These are phyloP conservation scores for Erigeron philadelphicus DNA, from an alignment of 140 eudicot species.

Conservation along the genomic window DNA sequence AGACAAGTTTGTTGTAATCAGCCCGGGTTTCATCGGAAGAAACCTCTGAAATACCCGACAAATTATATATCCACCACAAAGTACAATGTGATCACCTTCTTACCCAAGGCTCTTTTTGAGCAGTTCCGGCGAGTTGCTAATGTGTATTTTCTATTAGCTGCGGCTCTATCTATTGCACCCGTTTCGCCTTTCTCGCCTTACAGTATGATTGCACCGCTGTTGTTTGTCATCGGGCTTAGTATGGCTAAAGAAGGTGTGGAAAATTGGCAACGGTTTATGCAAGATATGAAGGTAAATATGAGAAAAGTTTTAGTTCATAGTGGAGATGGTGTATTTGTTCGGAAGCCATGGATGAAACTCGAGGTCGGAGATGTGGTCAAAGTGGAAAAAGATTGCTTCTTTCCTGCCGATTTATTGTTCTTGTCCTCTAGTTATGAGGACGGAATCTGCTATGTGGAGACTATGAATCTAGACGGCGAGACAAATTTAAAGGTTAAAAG, in stretches of 20 bases:
- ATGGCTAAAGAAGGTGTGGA: constrained; percentile 84
- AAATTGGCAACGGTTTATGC: constrained; percentile 81
- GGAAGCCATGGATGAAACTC: constrained; percentile 67
- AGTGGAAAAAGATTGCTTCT: constrained; percentile 73
- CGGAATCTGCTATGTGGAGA: constrained; percentile 86
- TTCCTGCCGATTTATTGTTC: constrained; percentile 81
- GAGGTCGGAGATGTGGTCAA: constrained; percentile 79
- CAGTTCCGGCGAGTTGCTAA: constrained; percentile 93
- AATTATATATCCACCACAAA: constrained; percentile 84
- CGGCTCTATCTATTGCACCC: constrained; percentile 59
- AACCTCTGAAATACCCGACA: constrained; percentile 60
- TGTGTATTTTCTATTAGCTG: constrained; percentile 72
- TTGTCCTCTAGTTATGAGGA: constrained; percentile 85
- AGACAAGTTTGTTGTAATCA: constrained; percentile 64
- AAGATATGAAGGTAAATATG: constrained; percentile 80
- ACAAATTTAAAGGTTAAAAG: constrained; percentile 83
- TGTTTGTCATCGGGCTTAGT: constrained; percentile 76
- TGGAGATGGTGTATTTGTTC: constrained; percentile 51
- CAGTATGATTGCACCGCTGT: constrained; percentile 78
- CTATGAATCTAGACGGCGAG: constrained; percentile 91
- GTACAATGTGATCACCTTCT: constrained; percentile 62
- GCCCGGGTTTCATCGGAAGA: constrained; percentile 61
- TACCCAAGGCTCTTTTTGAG: constrained; percentile 83
- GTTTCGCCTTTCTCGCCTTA: constrained; percentile 65
- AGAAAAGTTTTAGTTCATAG: constrained; percentile 64